Base-by-base conservation (phyloP, 352 stramenopile species). In the Phytophthora aleatoria region DNA sequence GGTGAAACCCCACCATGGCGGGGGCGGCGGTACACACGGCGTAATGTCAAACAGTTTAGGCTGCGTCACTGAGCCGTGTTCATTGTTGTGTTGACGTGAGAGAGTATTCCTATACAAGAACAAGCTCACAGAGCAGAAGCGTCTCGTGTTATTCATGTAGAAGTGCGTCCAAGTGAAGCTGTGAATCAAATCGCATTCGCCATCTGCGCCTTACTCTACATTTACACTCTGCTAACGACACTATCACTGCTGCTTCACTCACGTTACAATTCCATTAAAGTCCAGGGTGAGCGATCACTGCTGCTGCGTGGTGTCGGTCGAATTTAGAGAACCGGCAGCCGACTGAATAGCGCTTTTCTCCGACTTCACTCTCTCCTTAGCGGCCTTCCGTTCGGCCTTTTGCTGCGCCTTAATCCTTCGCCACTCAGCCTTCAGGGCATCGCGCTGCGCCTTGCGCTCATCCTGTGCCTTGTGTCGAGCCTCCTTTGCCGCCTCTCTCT, bases 391-490 rank as follows among this genome's bases (percentile, higher is more conserved):
- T 16, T 65, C 66, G 30, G 53, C 60, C 49, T 66, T 73, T 28
- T 73, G 60, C 31, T 73, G 48, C 2, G 61, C 60, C 48, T 67
- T 73, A 27, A 70, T 64, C 53, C 64, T 73, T 2, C 65, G 65
- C 65, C 65, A 73, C 26, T 67, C 54, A 41, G 50, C 30, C 27
- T 74, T 74, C 38, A 64, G 36, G 1, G 56, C 61, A 3, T 60
- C 56, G 26, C 61, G 61, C 24, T 68, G 54, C 11, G 55, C 61
- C 50, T 71, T 71, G n/a, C 61, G 67, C 28, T 74, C 56, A 1
- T 50, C 56, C 42, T 73, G 58, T 8, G 65, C 65, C 48, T 73
- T 68, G 52, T 73, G 58, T 8, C 65, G 65, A 45, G 44, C 65
- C 28, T 59, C 65, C 38, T 73, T 73, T 8, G 58, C 59, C 1